Evolutionary conservation across 345 rosid genomes (phyloP).

Genomic region (Brassica incana): DNA sequence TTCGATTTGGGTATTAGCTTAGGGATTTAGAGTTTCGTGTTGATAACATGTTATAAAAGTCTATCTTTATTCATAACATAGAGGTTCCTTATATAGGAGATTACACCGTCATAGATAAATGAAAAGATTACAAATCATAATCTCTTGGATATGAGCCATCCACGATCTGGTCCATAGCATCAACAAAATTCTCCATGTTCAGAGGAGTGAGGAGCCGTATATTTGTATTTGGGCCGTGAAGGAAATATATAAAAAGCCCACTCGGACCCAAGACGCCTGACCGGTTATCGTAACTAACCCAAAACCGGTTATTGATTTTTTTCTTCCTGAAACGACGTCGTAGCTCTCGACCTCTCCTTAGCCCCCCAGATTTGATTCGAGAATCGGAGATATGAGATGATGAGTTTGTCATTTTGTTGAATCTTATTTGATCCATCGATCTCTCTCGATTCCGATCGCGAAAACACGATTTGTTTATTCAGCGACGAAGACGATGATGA

Average conservation of each 20-base stretch:
- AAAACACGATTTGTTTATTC: slow-evolving; percentile 1
- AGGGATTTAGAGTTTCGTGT: no score
- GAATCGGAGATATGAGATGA: slow-evolving; percentile 23
- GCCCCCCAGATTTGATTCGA: slow-evolving; percentile 31
- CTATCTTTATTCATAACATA: no score
- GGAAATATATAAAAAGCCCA: not conserved
- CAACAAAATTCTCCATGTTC: no score
- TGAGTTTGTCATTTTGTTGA: slow-evolving; percentile 26
- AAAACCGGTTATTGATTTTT: not conserved
- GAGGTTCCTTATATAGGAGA: no score
- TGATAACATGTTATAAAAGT: no score
- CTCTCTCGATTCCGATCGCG: slow-evolving; percentile 34
- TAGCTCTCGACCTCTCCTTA: slow-evolving; percentile 10
- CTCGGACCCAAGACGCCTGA: not conserved
- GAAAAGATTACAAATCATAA: no score
- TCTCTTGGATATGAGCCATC: no score
- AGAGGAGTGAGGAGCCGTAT: not conserved
- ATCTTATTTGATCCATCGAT: slow-evolving; percentile 17
- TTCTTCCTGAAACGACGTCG: not conserved
- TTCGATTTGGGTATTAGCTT: no score
- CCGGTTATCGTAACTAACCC: slow-evolving; percentile 17
- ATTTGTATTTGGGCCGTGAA: slow-evolving; percentile 15
- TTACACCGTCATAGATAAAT: no score
- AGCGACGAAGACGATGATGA: slow-evolving; percentile 30
- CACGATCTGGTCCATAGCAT: no score